These are phyloP conservation scores for Tolypocladium endophyticum DNA, from an alignment of 2,329 filamentous ascomycete genomes.

Conservation along the genomic window DNA sequence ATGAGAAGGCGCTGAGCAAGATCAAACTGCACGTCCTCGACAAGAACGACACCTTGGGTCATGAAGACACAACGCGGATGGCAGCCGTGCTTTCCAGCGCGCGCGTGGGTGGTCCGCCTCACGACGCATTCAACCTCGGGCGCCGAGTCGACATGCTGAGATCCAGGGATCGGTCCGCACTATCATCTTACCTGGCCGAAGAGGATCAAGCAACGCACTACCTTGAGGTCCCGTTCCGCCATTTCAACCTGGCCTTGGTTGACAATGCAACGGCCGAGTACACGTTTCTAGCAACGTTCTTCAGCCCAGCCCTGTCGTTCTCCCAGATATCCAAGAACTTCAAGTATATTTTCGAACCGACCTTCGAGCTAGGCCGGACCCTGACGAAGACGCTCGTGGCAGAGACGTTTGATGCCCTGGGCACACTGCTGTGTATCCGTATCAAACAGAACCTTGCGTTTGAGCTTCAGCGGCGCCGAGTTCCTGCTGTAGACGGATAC, in stretches of 20 bases:
- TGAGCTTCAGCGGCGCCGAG: slow-evolving; percentile 80
- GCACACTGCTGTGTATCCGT: slow-evolving; percentile 81
- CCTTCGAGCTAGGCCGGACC: slow-evolving; percentile 70
- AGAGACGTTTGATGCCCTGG: slow-evolving; percentile 72
- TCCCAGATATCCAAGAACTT: slow-evolving; percentile 75
- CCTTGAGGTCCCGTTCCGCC: slow-evolving; percentile 80
- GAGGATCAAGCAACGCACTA: slow-evolving; percentile 81
- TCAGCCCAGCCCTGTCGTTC: slow-evolving; percentile 66
- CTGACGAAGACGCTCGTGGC: slow-evolving; percentile 69
- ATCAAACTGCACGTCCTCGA: slow-evolving; percentile 76
- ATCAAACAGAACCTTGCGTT: slow-evolving; percentile 93
- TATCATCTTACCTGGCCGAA: slow-evolving; percentile 84
- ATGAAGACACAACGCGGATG: slow-evolving; percentile 62
- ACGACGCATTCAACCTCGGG: slow-evolving; percentile 85
- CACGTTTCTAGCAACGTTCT: slow-evolving; percentile 84
- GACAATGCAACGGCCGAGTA: slow-evolving; percentile 95
- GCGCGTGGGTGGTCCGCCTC: slow-evolving; percentile 42
- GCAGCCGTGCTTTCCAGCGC: slow-evolving; percentile 43
- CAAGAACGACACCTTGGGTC: slow-evolving; percentile 71
- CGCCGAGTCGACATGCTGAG: slow-evolving; percentile 75
- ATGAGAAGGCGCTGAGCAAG: slow-evolving; percentile 73
- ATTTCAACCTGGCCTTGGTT: slow-evolving; percentile 87
- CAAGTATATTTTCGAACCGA: slow-evolving; percentile 78
- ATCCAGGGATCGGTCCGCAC: slow-evolving; percentile 59
- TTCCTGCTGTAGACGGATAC: slow-evolving; percentile 82